Evolutionary conservation across 345 rosid genomes (phyloP), one percentile per base, ranked within the genome.

Genomic region (Gossypioides kirkii): DNA sequence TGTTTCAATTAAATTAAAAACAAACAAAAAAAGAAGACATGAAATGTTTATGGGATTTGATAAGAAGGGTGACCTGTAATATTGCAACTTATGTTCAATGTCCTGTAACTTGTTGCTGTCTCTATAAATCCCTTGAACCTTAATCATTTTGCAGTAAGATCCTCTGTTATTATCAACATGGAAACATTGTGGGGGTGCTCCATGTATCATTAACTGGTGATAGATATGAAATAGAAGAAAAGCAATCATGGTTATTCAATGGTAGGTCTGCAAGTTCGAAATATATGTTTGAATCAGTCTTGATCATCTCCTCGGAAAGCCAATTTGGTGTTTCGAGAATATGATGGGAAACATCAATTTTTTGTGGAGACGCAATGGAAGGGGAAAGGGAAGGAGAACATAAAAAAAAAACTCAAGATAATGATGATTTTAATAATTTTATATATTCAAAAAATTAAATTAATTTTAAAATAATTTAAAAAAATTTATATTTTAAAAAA

Each of bases 291-390:
- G 91, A 85, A 75, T 92, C 88, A 76, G 84, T 84, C 84, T 83
- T 92, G 82, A 94, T 80, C 91, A 94, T 87, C 81, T 89, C 91
- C 82, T 88, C 95, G 0, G 97, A 94, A 8, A 94, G 82, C 86
- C 82, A 81, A 80, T 88, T 94, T 28, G 95, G 83, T 43, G 90
- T 77, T 73, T 78, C 82, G 1, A 53, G 45, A 72, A 69, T 75
- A 71, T 82, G 81, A 74, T 82, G 77, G 11, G 78, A 74, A 73
- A 75, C 74, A 65, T 61, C 43, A 66, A 58, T 74, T 41, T 87
- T 88, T 50, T 74, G 59, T 45, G 80, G 80, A 8, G 86, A 83
- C 42, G 83, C 77, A 75, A 76, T 76, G 77, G 87, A n/a, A n/a
- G n/a, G n/a, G n/a, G n/a, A n/a, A n/a, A n/a, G n/a, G n/a, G n/a